These are phyloP conservation scores for Solanum ossicruentum DNA, from an alignment of 257 asterid species.

Conservation along the genomic window DNA sequence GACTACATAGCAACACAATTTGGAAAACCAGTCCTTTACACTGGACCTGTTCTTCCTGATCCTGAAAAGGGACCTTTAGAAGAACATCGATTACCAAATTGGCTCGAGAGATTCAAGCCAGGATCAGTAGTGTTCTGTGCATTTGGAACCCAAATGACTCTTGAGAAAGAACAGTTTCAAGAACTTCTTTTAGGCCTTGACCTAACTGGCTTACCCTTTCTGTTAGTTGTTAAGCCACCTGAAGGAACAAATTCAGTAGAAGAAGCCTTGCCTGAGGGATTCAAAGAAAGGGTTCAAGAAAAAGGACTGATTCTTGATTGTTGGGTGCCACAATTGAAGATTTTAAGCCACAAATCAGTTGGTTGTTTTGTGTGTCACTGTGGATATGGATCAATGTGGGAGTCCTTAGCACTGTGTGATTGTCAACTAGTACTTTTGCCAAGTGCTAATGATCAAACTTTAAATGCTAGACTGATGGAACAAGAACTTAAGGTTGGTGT, in stretches of 20 bases:
- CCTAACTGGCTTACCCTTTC: background rate
- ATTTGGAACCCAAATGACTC: slow-evolving; percentile 8
- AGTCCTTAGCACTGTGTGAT: background rate
- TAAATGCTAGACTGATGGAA: slow-evolving; percentile 3
- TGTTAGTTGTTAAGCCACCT: slow-evolving; percentile 1
- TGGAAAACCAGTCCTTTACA: background rate
- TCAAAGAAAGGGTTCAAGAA: background rate
- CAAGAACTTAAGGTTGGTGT: background rate
- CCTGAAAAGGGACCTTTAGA: background rate
- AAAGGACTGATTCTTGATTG: background rate
- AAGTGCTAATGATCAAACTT: background rate
- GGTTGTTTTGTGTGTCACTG: slow-evolving; percentile 8
- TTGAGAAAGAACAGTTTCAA: slow-evolving; percentile 7
- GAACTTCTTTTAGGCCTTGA: slow-evolving; percentile 7
- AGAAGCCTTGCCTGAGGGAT: slow-evolving; percentile 8
- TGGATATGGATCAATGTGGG: slow-evolving; percentile 13
- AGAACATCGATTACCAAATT: background rate
- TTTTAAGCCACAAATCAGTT: background rate
- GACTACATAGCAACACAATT: background rate
- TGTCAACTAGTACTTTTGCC: slow-evolving; percentile 4
- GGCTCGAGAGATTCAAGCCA: background rate
- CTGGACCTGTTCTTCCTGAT: slow-evolving; percentile 9
- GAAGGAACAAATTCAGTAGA: background rate
- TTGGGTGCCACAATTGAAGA: slow-evolving; percentile 1
- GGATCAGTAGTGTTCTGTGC: slow-evolving; percentile 9